Conservation (phyloP, 2,329 filamentous ascomycete genomes). For the Xylaria sp. region DNA sequence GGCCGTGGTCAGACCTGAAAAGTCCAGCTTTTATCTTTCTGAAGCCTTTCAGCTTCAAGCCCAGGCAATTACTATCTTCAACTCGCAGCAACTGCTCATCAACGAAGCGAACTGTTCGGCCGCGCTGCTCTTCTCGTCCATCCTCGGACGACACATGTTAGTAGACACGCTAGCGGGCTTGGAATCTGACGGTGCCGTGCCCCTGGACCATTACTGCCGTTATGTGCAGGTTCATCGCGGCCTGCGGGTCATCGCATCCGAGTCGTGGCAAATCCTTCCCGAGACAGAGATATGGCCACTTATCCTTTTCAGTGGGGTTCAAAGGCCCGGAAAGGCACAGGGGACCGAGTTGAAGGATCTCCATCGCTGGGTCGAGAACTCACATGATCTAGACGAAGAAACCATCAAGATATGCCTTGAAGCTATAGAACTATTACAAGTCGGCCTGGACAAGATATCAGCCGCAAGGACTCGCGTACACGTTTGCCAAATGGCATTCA, state of each 20-base stretch:
- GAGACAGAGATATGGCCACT: constrained; percentile 46
- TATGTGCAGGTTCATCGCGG: constrained; percentile 46
- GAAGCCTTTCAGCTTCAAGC: constrained; percentile 50
- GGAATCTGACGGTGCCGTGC: constrained; percentile 41
- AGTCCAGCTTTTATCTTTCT: constrained; percentile 42
- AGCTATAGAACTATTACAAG: constrained; percentile 45
- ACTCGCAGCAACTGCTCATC: constrained; percentile 41
- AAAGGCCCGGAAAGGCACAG: constrained; percentile 31
- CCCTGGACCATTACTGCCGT: constrained; percentile 48
- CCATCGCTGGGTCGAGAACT: constrained; percentile 40
- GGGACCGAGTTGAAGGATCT: constrained; percentile 44
- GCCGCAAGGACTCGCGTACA: constrained; percentile 4
- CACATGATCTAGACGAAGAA: constrained; percentile 33
- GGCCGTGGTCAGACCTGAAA: constrained; percentile 44
- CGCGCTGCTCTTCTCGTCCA: constrained; percentile 50
- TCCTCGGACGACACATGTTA: constrained; percentile 51
- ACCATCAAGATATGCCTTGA: constrained; percentile 44
- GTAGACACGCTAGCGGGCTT: constrained; percentile 49
- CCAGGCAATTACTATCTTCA: constrained; percentile 48
- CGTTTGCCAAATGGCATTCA: constrained; percentile 45
- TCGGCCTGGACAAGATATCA: constrained; percentile 42
- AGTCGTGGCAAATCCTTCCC: constrained; percentile 47
- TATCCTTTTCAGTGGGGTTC: constrained; percentile 37
- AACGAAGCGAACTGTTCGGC: constrained; percentile 49
- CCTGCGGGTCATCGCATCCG: constrained; percentile 38